Conservation (phyloP, 2,329 filamentous ascomycete species). For the Aspergillus costaricaensis region DNA sequence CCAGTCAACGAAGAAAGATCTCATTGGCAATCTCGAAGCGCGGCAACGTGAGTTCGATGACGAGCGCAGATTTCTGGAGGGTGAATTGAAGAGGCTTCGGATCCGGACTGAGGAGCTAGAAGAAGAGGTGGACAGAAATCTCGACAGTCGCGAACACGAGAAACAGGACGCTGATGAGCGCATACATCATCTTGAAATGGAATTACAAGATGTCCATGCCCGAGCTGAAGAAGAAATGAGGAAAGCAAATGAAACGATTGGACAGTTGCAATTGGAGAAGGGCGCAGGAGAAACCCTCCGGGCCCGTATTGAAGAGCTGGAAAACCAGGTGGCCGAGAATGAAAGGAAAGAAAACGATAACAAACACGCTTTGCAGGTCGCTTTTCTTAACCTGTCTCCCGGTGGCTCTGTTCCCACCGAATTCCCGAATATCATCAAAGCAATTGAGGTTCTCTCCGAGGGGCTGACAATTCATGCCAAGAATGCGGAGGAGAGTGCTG, state of each 20-base stretch:
- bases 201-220: slow-evolving; percentile 64
- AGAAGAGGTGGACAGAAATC: slow-evolving; percentile 83
- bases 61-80: slow-evolving; percentile 79
- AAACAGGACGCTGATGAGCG: slow-evolving; percentile 69
- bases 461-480: slow-evolving; percentile 63
- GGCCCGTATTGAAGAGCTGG: slow-evolving; percentile 49
- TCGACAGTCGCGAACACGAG: slow-evolving; percentile 81
- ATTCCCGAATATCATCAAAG: slow-evolving; percentile 59
- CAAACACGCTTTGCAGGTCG: slow-evolving; percentile 57
- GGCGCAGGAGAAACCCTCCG: slow-evolving; percentile 50
- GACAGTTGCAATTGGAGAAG: slow-evolving; percentile 57
- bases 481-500: slow-evolving; percentile 61
- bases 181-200: slow-evolving; percentile 67
- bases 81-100: slow-evolving; percentile 75
- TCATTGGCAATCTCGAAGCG: slow-evolving; percentile 92
- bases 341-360: slow-evolving; percentile 58
- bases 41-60: slow-evolving; percentile 84
- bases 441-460: slow-evolving; percentile 59
- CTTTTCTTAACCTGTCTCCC: slow-evolving; percentile 61
- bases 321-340: slow-evolving; percentile 53
- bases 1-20: slow-evolving; percentile 88
- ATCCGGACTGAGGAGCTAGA: slow-evolving; percentile 83
- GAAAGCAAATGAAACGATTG: slow-evolving; percentile 51
- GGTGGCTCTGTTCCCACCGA: slow-evolving; percentile 58
- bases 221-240: slow-evolving; percentile 49